Conservation (phyloP, 176 grass and related monocot genomes). For the Saccharum officinarum region DNA sequence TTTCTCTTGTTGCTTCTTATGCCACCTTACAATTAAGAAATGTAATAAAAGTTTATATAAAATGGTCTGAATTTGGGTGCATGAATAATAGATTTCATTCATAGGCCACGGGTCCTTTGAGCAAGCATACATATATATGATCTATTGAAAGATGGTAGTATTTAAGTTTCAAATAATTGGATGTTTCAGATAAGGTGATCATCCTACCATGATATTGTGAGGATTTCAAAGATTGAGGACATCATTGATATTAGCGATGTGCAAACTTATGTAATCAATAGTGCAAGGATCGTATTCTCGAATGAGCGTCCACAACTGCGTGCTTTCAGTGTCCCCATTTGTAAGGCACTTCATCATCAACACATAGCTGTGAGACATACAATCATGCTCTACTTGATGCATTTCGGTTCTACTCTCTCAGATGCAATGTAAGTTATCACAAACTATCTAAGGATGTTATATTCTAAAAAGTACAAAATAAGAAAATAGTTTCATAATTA, state of each 20-base stretch:
- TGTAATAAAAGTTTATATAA: neutral
- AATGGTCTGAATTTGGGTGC: neutral
- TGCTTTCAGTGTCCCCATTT: neutral
- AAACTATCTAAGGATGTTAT: neutral
- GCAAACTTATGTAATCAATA: constrained; percentile 53
- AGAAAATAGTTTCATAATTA: too few species aligned
- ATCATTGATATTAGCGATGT: constrained; percentile 44
- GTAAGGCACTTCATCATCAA: constrained; percentile 12
- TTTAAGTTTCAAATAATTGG: neutral
- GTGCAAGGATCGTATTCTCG: constrained; percentile 55
- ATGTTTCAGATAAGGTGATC: constrained; percentile 54
- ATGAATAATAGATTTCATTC: neutral
- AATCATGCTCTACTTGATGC: constrained; percentile 38
- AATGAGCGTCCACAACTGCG: constrained; percentile 53
- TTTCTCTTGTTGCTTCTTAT: neutral
- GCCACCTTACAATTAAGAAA: too few species aligned
- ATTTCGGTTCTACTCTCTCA: constrained; percentile 34
- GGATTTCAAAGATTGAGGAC: constrained; percentile 51
- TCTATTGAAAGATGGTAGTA: too few species aligned
- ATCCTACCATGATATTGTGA: constrained; percentile 69
- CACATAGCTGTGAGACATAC: constrained; percentile 48
- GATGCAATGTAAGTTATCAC: constrained; percentile 51
- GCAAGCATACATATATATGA: too few species aligned
- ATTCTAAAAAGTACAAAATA: too few species aligned
- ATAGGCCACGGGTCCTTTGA: neutral